Percentiles rank a stretch among this genome's conserved stretches.
phyloP scores from a whole-genome alignment of 116 monocot species.

The Posidonia oceanica region DNA sequence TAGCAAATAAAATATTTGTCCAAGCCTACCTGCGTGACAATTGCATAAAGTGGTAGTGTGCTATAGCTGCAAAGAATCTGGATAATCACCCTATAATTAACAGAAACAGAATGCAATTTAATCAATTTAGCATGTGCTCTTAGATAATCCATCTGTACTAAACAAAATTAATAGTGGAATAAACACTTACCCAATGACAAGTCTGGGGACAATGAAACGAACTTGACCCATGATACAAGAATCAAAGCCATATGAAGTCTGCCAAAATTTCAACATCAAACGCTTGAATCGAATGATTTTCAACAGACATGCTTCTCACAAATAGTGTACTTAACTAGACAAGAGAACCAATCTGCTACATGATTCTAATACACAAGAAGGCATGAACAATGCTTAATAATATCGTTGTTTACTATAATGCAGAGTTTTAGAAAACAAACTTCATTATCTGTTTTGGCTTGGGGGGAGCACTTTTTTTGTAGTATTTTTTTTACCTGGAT shows the following conservation, averaged over 20 bases:
- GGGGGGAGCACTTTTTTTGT: too few species aligned
- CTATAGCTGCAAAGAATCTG: slow-evolving; percentile 71
- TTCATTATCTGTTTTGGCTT: too few species aligned
- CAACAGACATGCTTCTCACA: too few species aligned
- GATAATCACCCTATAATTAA: slow-evolving; percentile 31
- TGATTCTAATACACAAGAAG: too few species aligned
- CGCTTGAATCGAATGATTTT: too few species aligned
- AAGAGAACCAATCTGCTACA: too few species aligned
- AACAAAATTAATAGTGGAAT: neutral
- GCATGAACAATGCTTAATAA: too few species aligned
- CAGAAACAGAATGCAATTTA: neutral
- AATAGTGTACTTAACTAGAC: too few species aligned
- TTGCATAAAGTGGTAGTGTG: slow-evolving; percentile 68
- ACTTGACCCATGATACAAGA: slow-evolving; percentile 62
- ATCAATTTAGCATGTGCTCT: neutral
- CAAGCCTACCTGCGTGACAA: slow-evolving; percentile 59
- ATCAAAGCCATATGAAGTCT: slow-evolving; percentile 26
- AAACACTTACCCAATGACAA: slow-evolving; percentile 47
- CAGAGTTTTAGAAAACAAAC: too few species aligned
- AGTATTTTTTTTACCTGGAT: too few species aligned
- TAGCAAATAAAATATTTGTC: neutral
- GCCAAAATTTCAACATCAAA: too few species aligned
- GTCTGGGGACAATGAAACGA: slow-evolving; percentile 42
- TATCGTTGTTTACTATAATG: too few species aligned
- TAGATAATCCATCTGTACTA: neutral